Conservation (phyloP, 306 rosid species). For the Trifolium subterraneum region DNA sequence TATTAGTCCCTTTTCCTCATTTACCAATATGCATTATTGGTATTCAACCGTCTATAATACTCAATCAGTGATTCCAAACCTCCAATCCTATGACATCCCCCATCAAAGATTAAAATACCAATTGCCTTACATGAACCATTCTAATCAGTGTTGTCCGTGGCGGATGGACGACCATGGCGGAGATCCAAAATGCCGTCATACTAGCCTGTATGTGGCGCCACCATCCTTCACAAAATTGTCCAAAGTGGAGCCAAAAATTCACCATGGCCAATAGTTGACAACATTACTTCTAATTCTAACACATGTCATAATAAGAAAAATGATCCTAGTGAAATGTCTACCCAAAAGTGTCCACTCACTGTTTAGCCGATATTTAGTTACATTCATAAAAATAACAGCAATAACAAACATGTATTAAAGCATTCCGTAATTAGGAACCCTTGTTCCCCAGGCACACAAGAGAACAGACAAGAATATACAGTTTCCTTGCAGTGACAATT, state of each 20-base stretch:
- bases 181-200: too few species aligned
- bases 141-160: background rate
- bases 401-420: background rate
- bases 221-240: too few species aligned
- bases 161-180: too few species aligned
- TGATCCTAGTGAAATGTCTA: background rate
- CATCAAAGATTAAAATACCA: conserved; percentile 1
- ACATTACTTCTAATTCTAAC: background rate
- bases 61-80: background rate
- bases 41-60: background rate
- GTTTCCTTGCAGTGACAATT: background rate
- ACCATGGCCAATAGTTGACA: too few species aligned
- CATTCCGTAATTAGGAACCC: background rate
- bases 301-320: background rate
- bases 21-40: background rate
- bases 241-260: too few species aligned
- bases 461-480: background rate
- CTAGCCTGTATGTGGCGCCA: too few species aligned
- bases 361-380: background rate
- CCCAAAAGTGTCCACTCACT: background rate
- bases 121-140: background rate
- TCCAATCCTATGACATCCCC: conserved; percentile 2
- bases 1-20: background rate
- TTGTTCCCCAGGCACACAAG: conserved; percentile 1
- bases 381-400: background rate